phyloP scores from a whole-genome alignment of 2,329 filamentous ascomycete genomes.

The Trichophyton equinum region DNA sequence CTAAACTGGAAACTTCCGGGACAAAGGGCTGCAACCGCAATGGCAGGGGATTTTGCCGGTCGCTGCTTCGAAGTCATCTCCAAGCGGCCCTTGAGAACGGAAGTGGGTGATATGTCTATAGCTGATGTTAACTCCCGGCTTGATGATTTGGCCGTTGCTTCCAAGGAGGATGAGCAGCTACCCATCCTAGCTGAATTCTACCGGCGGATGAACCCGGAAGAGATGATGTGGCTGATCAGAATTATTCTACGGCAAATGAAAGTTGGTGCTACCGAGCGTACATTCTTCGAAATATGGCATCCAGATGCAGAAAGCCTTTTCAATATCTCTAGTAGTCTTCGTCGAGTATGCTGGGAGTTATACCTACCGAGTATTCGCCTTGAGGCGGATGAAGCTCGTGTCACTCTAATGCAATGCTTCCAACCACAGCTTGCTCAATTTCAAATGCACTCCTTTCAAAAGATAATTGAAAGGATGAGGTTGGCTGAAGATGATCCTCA shows the following conservation, averaged over 20 bases:
- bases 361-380: conserved; percentile 60
- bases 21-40: conserved; percentile 46
- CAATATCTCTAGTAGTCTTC: conserved; percentile 79
- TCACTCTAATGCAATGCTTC: conserved; percentile 85
- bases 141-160: conserved; percentile 61
- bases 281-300: conserved; percentile 72
- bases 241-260: conserved; percentile 78
- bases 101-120: conserved; percentile 67
- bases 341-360: conserved; percentile 89
- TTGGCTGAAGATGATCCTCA: conserved; percentile 56
- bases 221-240: conserved; percentile 86
- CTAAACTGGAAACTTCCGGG: conserved; percentile 88
- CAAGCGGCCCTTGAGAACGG: conserved; percentile 64
- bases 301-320: conserved; percentile 66
- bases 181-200: conserved; percentile 77
- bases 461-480: conserved; percentile 59
- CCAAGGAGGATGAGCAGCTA: conserved; percentile 71
- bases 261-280: conserved; percentile 70
- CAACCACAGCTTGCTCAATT: conserved; percentile 92
- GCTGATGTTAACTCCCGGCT: conserved; percentile 79
- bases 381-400: conserved; percentile 59
- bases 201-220: conserved; percentile 79
- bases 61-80: conserved; percentile 77
- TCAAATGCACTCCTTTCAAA: conserved; percentile 69
- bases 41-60: conserved; percentile 84